A percentile compares a stretch with the other conserved stretches of the same genome.
Conservation (phyloP, 2,329 filamentous ascomycete species). For the Pseudogymnoascus sp. region DNA sequence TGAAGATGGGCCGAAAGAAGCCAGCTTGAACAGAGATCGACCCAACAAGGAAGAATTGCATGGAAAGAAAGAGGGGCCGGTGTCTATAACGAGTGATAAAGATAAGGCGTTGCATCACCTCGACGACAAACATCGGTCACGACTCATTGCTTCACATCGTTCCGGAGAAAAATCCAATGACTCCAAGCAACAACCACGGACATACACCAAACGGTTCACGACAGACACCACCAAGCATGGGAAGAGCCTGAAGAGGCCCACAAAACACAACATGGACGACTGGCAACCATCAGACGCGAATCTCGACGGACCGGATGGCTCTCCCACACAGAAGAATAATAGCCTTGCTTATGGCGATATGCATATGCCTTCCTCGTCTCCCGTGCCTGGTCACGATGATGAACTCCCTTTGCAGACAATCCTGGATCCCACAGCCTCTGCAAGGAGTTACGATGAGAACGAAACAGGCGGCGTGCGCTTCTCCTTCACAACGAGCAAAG, state of each 20-base stretch:
- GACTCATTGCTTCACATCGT: neutral
- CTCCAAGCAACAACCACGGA: neutral
- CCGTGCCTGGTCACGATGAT: neutral
- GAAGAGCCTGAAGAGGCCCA: neutral
- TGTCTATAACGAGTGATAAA: neutral
- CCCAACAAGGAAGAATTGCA: neutral
- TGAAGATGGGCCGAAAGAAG: neutral
- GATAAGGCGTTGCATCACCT: neutral
- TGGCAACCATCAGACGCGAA: neutral
- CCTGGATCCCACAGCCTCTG: neutral
- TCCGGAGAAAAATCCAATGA: neutral
- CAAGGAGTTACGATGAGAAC: slow-evolving; percentile 2
- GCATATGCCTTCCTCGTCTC: neutral
- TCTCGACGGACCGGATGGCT: neutral
- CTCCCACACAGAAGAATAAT: slow-evolving; percentile 2
- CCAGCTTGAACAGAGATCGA: neutral
- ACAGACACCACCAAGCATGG: neutral
- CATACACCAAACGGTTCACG: neutral
- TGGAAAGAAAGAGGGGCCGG: too few relatives aligned
- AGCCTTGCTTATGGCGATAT: slow-evolving; percentile 1
- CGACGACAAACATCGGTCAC: neutral
- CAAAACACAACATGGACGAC: neutral
- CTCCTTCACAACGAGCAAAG: slow-evolving; percentile 2
- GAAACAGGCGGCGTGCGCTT: neutral
- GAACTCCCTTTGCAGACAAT: neutral